Base-by-base conservation (phyloP, 2,329 filamentous ascomycete genomes). In the Aspergillus melleus region DNA sequence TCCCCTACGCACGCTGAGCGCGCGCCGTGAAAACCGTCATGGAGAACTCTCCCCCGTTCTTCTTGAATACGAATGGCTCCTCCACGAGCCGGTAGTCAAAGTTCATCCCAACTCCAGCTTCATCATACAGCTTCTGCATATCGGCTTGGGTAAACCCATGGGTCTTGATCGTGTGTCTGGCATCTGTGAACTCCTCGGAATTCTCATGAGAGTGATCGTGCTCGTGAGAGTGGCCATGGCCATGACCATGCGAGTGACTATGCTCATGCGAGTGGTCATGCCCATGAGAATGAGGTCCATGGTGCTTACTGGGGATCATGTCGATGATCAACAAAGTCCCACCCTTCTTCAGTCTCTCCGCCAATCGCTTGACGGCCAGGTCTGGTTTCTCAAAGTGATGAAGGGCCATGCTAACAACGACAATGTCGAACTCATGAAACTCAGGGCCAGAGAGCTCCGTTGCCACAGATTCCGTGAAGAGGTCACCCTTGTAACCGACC, bases 391-490 rank as follows among this genome's bases (percentile, higher is more conserved):
- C 83, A 57, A 91, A 88, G 72, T 91, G 88, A 72, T 90, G 88
- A 64, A 88, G 83, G 1, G 85, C 87, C 49, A 86, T 74, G 36
- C 86, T 86, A 19, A 90, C 83, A 47, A 82, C 83, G 6, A 84
- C 84, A 39, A 89, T 70, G 72, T 94, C 90, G 70, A 94, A 92
- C 70, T 86, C 80, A 71, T 81, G 84, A 77, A 90, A 91, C 32
- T 86, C 82, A 10, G 83, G 77, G 52, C 81, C 83, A 44, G 84
- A 78, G 62, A 93, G 83, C 22, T 82, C 76, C 1, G 80, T 76
- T 19, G 89, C 81, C 47, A 81, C 77, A 3, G 80, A 69, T 51
- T 82, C 78, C 9, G 72, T 76, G 30, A 84, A 73, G 6, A 90
- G 80, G 69, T 90, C 83, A 51, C 86, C 88, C 24, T 82, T 76